These are phyloP conservation scores for Trichophyton simii DNA, from an alignment of 2,329 filamentous ascomycete genomes.

Conservation along the genomic window DNA sequence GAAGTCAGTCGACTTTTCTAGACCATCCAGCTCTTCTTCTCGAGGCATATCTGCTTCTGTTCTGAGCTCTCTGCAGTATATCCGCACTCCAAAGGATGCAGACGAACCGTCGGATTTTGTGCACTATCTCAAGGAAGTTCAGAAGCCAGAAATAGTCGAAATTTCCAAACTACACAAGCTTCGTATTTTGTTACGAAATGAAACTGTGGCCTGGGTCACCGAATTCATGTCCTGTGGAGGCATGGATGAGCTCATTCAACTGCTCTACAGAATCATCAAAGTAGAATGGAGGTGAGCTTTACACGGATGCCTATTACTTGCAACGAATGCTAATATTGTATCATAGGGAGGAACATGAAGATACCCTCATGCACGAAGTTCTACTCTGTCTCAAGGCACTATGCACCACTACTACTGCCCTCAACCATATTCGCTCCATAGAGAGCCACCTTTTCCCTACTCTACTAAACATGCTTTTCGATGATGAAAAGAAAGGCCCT, in stretches of 20 bases:
- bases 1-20: slow-evolving; percentile 58
- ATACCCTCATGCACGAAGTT: slow-evolving; percentile 80
- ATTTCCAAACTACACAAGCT: slow-evolving; percentile 94
- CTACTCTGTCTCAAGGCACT: slow-evolving; percentile 87
- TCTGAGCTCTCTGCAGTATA: slow-evolving; percentile 33
- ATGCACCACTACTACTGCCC: slow-evolving; percentile 76
- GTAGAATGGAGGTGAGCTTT: slow-evolving; percentile 75
- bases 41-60: slow-evolving; percentile 43
- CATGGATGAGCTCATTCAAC: slow-evolving; percentile 77
- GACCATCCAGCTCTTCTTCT: slow-evolving; percentile 49
- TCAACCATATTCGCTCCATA: slow-evolving; percentile 68
- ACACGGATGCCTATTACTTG: slow-evolving; percentile 19
- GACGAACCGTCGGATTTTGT: slow-evolving; percentile 76
- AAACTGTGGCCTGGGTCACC: slow-evolving; percentile 92
- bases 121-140: slow-evolving; percentile 65
- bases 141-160: slow-evolving; percentile 71
- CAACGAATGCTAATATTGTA: slow-evolving; percentile 5
- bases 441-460: slow-evolving; percentile 74
- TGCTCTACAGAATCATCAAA: slow-evolving; percentile 83
- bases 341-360: slow-evolving; percentile 81
- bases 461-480: slow-evolving; percentile 78
- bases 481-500: slow-evolving; percentile 95
- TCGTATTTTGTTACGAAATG: slow-evolving; percentile 75
- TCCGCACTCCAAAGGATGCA: slow-evolving; percentile 48
- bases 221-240: slow-evolving; percentile 79